Conservation (phyloP, 768 basidiomycete species). For the Rhodotorula taiwanensis region DNA sequence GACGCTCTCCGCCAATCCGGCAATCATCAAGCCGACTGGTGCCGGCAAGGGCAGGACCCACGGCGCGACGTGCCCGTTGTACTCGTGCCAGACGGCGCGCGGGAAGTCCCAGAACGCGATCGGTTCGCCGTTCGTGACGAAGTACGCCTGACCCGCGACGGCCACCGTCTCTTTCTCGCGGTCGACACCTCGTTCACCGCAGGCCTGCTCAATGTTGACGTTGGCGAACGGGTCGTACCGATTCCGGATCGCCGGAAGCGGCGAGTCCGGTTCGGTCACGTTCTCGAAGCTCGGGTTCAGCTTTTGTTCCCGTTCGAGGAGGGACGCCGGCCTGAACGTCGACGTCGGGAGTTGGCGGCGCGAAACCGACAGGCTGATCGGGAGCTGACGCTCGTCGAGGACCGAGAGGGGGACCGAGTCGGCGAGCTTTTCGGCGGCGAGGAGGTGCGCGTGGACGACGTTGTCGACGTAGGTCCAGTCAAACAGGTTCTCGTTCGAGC, state of each 20-base stretch:
- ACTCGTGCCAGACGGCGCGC: slow-evolving; percentile 66
- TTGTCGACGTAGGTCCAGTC: slow-evolving; percentile 98
- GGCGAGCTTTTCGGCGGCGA: slow-evolving; percentile 79
- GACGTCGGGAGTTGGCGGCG: slow-evolving; percentile 35
- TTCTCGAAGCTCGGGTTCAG: slow-evolving; percentile 31
- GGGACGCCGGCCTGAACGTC: slow-evolving; percentile 16
- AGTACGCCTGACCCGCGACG: slow-evolving; percentile 89
- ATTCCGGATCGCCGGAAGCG: slow-evolving; percentile 33
- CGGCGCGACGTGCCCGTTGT: slow-evolving; percentile 47
- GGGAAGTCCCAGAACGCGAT: slow-evolving; percentile 93
- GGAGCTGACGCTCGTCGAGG: slow-evolving; percentile 46
- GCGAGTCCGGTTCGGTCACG: slow-evolving; percentile 18
- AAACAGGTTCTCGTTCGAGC: slow-evolving; percentile 83
- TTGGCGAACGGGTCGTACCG: slow-evolving; percentile 40
- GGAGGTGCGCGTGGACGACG: slow-evolving; percentile 83
- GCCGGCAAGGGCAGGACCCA: slow-evolving; percentile 30
- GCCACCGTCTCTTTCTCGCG: slow-evolving; percentile 42
- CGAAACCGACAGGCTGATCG: slow-evolving; percentile 40
- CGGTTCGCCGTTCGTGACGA: slow-evolving; percentile 95
- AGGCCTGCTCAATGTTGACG: not conserved
- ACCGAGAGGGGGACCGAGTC: slow-evolving; percentile 38
- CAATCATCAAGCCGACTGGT: slow-evolving; percentile 52
- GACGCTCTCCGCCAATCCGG: slow-evolving; percentile 65
- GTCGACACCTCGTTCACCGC: not conserved
- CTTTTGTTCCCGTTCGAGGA: slow-evolving; percentile 25